Conservation (phyloP, 2,329 filamentous ascomycete species). For the Ophiostoma perfectum region DNA sequence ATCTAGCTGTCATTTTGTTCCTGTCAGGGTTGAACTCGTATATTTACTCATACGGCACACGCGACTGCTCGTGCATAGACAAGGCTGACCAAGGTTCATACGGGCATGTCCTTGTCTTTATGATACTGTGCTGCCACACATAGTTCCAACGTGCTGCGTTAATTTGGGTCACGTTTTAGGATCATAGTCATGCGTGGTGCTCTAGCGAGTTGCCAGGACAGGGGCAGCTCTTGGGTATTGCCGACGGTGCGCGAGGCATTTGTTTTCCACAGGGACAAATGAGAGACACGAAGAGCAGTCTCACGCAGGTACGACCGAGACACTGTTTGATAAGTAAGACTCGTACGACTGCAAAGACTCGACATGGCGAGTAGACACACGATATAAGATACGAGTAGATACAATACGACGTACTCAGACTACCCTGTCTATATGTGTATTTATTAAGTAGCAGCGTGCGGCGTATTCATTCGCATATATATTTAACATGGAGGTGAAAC, state of each 20-base stretch:
- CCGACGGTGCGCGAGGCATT: too few species aligned
- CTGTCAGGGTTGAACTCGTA: too few species aligned
- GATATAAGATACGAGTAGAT: not conserved
- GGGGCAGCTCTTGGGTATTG: not conserved
- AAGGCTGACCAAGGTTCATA: not conserved
- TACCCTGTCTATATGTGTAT: not conserved
- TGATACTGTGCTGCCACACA: not conserved
- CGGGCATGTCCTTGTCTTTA: not conserved
- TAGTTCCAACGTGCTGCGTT: not conserved
- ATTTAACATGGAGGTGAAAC: constrained; percentile 5
- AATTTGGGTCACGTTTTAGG: not conserved
- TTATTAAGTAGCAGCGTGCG: not conserved
- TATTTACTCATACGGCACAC: not conserved
- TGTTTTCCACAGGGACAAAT: not conserved
- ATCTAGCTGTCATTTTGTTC: too few species aligned
- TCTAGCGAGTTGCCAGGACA: not conserved
- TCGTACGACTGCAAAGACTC: not conserved
- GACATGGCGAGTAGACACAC: not conserved
- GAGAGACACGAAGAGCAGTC: not conserved
- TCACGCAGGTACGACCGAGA: not conserved
- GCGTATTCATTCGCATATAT: not conserved
- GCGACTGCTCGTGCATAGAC: not conserved
- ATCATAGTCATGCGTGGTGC: not conserved
- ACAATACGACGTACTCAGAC: not conserved
- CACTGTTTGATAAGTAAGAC: constrained; percentile 3